phyloP scores from a whole-genome alignment of 805 yeast genomes.

The Priceomyces carsonii region DNA sequence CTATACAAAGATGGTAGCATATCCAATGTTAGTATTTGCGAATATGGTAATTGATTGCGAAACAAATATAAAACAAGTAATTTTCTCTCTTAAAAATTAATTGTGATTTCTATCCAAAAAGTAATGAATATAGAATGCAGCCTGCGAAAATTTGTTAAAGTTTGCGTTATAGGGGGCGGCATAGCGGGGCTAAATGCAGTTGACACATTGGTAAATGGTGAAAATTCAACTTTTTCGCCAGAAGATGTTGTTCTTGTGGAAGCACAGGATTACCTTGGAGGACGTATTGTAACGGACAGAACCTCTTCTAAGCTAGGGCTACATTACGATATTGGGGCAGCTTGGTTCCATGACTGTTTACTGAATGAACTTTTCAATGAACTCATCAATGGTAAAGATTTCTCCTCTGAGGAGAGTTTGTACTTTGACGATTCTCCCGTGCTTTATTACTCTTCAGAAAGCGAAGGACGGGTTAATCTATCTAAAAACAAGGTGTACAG shows the following conservation, averaged over 20 bases:
- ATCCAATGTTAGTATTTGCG: too few species aligned
- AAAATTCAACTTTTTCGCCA: slow-evolving; percentile 18
- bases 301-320: slow-evolving; percentile 31
- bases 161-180: slow-evolving; percentile 79
- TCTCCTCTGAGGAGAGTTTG: too few species aligned
- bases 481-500: slow-evolving; percentile 24
- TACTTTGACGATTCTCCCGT: too few species aligned
- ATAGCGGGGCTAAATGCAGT: slow-evolving; percentile 78
- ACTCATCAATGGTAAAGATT: slow-evolving; percentile 12
- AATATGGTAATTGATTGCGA: too few species aligned
- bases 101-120: too few species aligned
- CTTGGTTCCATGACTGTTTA: slow-evolving; percentile 87
- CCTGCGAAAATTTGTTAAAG: too few species aligned
- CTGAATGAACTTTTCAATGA: slow-evolving; percentile 57
- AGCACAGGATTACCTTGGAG: slow-evolving; percentile 68
- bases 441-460: slow-evolving; percentile 27
- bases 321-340: slow-evolving; percentile 76
- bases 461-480: slow-evolving; percentile 33
- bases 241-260: slow-evolving; percentile 59
- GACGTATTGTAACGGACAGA: slow-evolving; percentile 54
- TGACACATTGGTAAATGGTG: slow-evolving; percentile 19
- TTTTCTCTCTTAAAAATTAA: too few species aligned
- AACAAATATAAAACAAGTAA: too few species aligned
- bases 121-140: too few species aligned
- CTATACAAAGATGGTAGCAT: too few species aligned